Conservation (phyloP, 257 asterid genomes). For the Scutellaria galericulata region DNA sequence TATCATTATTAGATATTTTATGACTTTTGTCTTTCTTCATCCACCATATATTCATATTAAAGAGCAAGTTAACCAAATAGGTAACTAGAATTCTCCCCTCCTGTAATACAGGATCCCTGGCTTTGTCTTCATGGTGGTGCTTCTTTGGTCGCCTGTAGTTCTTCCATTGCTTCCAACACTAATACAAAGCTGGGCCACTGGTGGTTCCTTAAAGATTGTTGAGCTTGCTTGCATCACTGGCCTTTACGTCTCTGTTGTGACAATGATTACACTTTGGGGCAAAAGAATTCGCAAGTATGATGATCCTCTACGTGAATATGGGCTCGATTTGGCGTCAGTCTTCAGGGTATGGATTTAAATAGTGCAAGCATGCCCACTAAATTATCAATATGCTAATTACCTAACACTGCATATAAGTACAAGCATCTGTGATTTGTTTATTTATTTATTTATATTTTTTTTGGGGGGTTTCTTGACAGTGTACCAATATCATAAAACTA, state of each 20-base stretch:
- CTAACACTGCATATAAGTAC: constrained; percentile 13
- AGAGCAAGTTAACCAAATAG: constrained; percentile 25
- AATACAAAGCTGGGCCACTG: constrained; percentile 80
- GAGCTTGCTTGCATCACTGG: constrained; percentile 84
- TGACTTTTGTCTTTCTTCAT: constrained; percentile 15
- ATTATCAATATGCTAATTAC: constrained; percentile 7
- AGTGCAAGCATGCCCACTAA: constrained; percentile 31
- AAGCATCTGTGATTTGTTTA: constrained; percentile 4
- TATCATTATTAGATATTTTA: constrained; percentile 2
- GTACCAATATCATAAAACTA: not conserved
- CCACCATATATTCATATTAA: constrained; percentile 11
- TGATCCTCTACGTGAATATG: constrained; percentile 81
- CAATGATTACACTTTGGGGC: constrained; percentile 87
- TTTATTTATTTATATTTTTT: not conserved
- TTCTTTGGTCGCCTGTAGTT: constrained; percentile 89
- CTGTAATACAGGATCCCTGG: constrained; percentile 67
- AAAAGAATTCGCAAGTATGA: constrained; percentile 83
- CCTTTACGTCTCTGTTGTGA: constrained; percentile 66
- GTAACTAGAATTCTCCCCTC: constrained; percentile 18
- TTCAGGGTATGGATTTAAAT: constrained; percentile 57
- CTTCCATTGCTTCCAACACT: constrained; percentile 89
- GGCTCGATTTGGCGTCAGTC: constrained; percentile 70
- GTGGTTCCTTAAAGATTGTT: constrained; percentile 56
- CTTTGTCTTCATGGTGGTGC: constrained; percentile 81
- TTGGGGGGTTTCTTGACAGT: not conserved